Evolutionary conservation across 2,329 filamentous ascomycete species (phyloP).

Genomic region (Xylariales sp.): DNA sequence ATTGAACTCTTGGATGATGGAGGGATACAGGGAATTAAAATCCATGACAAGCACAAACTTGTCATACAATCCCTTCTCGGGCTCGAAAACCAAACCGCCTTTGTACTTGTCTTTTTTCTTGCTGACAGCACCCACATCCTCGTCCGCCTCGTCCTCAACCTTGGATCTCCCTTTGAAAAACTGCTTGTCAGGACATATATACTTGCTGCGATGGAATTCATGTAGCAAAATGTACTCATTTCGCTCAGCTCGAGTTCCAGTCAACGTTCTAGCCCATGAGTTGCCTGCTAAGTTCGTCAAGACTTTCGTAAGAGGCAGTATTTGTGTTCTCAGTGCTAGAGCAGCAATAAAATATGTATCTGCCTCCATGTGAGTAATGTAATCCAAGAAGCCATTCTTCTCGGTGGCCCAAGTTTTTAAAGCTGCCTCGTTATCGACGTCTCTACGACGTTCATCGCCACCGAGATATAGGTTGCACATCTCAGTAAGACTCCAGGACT

Average conservation of each 20-base stretch:
- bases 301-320: conserved; percentile 93
- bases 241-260: conserved; percentile 93
- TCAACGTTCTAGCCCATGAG: conserved; percentile 96
- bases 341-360: conserved; percentile 97
- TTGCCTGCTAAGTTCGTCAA: conserved; percentile 97
- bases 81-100: conserved; percentile 97
- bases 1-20: conserved; percentile 99
- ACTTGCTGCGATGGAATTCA: conserved; percentile 96
- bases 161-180: conserved; percentile 80
- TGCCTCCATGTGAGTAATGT: conserved; percentile 90
- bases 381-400: conserved; percentile 89
- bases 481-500: conserved; percentile 97
- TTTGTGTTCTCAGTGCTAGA: conserved; percentile 86
- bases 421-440: conserved; percentile 88
- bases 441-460: conserved; percentile 76
- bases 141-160: conserved; percentile 75
- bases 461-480: conserved; percentile 94
- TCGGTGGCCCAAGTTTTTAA: conserved; percentile 87
- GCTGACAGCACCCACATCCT: conserved; percentile 75
- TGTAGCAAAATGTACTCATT: conserved; percentile 99
- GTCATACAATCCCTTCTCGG: conserved; percentile 96
- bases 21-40: conserved; percentile 98
- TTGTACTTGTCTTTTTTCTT: conserved; percentile 99
- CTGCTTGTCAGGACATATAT: conserved; percentile 96
- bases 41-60: conserved; percentile 99